Percentiles rank a stretch among this genome's conserved stretches.
These are phyloP conservation scores for Fusarium nurragi DNA, from an alignment of 2,329 filamentous ascomycete genomes.

Conservation along the genomic window DNA sequence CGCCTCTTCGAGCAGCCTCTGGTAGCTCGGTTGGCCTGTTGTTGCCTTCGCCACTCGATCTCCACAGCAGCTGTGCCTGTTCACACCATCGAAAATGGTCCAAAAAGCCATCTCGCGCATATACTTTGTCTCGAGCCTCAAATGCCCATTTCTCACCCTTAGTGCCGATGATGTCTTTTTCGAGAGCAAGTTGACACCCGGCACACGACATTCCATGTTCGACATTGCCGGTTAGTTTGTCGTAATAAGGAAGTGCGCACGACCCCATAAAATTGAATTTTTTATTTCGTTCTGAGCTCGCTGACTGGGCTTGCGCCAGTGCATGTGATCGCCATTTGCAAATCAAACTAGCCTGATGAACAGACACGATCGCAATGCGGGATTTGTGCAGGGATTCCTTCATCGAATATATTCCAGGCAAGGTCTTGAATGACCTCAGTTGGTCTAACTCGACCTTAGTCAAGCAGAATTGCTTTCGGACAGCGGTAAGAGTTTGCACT, in stretches of 20 bases:
- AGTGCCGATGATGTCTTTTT: neutral
- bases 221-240: neutral
- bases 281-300: neutral
- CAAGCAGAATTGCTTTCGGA: neutral
- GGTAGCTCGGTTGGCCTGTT: too few species aligned
- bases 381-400: neutral
- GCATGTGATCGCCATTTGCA: fast-evolving
- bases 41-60: too few species aligned
- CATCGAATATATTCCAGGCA: neutral
- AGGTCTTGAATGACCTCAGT: neutral
- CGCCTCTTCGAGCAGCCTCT: too few species aligned
- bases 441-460: neutral
- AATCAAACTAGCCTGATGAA: neutral
- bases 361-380: neutral
- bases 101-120: neutral
- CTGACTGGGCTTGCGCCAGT: neutral
- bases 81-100: neutral
- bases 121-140: neutral
- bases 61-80: neutral
- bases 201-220: neutral
- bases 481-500: neutral
- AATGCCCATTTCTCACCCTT: neutral
- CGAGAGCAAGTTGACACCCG: neutral
- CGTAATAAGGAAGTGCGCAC: neutral
- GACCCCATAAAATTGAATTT: neutral